Percentiles rank a stretch among this genome's conserved stretches.
These are phyloP conservation scores for Haplosporangium sp. DNA, from an alignment of 371 early-diverging fungal genomes.

Conservation along the genomic window DNA sequence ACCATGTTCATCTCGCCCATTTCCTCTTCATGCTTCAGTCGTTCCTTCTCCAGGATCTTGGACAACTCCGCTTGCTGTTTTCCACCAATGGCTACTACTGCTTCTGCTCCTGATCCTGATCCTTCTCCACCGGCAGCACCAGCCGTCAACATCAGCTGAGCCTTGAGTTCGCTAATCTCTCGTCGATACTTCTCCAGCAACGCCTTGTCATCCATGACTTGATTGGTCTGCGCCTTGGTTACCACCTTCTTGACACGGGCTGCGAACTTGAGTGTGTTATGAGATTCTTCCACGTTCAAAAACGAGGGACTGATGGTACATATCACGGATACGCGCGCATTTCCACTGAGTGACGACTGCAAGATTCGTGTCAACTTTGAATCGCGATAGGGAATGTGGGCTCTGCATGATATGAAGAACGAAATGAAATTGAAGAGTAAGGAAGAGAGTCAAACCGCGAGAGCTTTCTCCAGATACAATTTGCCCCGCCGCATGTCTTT, in stretches of 20 bases:
- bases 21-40: constrained; percentile 78
- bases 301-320: constrained; percentile 80
- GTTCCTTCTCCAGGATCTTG: constrained; percentile 51
- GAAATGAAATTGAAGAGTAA: not conserved
- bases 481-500: too few species aligned
- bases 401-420: constrained; percentile 30
- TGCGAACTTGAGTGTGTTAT: constrained; percentile 91
- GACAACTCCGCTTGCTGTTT: constrained; percentile 51
- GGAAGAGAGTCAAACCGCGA: not conserved
- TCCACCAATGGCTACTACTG: constrained; percentile 8
- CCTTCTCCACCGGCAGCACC: constrained; percentile 14
- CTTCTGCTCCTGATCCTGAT: not conserved
- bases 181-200: constrained; percentile 84
- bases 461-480: too few species aligned
- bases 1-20: constrained; percentile 77
- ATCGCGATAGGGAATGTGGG: constrained; percentile 90
- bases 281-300: constrained; percentile 76
- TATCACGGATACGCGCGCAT: constrained; percentile 82
- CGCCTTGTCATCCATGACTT: constrained; percentile 86
- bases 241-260: constrained; percentile 79
- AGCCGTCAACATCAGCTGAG: constrained; percentile 73
- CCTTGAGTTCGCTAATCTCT: constrained; percentile 87
- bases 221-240: constrained; percentile 74
- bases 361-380: constrained; percentile 92
- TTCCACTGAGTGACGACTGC: constrained; percentile 84